Evolutionary conservation across 1,284 basidiomycete genomes (phyloP), one percentile per base, ranked within the genome.

Genomic region (Microbotryum scabiosae): DNA sequence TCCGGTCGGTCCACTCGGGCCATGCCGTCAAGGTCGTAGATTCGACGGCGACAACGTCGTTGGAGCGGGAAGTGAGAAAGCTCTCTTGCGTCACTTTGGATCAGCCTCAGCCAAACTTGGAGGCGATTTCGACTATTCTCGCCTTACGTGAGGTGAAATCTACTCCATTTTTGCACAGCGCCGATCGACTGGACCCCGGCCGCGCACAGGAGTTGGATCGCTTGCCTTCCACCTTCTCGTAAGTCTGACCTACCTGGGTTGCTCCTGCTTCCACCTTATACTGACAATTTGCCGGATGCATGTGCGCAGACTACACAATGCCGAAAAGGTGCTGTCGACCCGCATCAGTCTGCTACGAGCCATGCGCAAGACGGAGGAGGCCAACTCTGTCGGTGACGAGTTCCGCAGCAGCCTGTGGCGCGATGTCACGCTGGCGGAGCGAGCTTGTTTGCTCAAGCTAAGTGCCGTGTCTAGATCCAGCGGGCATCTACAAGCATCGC

Each of bases 311-410:
- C 94, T 94, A 72, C 72, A 78, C 4, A 82, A 85, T 65, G 77
- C 87, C 9, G 91, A 97, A 71, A 82, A 80, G 45, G 81, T 97
- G 49, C 80, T 90, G 71, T 85, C 89, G 2, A 89, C 88, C 2
- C 85, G 90, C 3, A 80, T 87, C 20, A 88, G 90, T 2, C 79
- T 97, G n/a, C 74, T 97, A 21, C 84, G 84, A 12, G 84, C 86
- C 6, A 78, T 79, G 2, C 76, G 84, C 59, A 79, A 80, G 72
- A 84, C 78, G 72, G 85, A 85, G 72, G 81, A 84, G 68, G 81
- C 80, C 36, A 80, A 79, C 67, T 86, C 84, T 72, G 85, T 94
- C 43, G 90, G 90, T 21, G 80, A 81, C 51, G 73, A 88, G 62
- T 72, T 79, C 16, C 81, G 84, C 1, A 81, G 57, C 7, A 54